Base-by-base conservation (phyloP, 2,329 filamentous ascomycete species). In the Rhynchosporium agropyri region DNA sequence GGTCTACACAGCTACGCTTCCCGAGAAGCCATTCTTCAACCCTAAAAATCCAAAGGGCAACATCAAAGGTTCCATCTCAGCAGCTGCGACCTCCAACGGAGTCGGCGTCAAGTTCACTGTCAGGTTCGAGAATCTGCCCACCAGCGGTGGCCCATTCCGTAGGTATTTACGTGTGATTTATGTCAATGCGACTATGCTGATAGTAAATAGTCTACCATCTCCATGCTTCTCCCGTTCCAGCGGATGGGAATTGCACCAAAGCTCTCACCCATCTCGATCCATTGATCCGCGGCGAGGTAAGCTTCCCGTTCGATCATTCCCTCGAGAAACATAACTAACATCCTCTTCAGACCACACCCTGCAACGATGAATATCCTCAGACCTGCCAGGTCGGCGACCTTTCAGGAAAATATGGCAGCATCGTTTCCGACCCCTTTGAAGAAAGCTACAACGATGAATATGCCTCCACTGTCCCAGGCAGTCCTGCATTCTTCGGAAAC, bases 321-420 rank as follows among this genome's bases (percentile, higher is more conserved):
- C 13, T 46, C n/a, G 40, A 28, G n/a, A 20, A 45, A 45, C 31
- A n/a, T 6, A 15, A 31, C 63, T 66, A 63, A 69, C 40, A 51
- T 15, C 31, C 28, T 33, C 42, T 31, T 20, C 85, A 91, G 72
- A 76, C 76, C 1, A 79, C 86, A 4, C 70, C 81, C 4, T 94
- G 90, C 77, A 80, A 91, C 71, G 43, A 77, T 10, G 69, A 73
- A 9, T 72, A 77, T 6, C 87, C 87, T 7, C 76, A 83, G 65
- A 86, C 84, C 9, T 95, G 90, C 78, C 85, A 94, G 76, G 84
- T 90, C 10, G 90, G 91, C 67, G 90, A 94, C 74, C 79, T 92
- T 61, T 84, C 84, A 69, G 90, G 90, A 73, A 94, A 94, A 78
- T 79, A 89, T 71, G 89, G 89, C 65, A 80, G 80, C 64, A 83